phyloP scores from a whole-genome alignment of 2,329 filamentous ascomycete genomes.

The Gnomoniopsis smithogilvyi region DNA sequence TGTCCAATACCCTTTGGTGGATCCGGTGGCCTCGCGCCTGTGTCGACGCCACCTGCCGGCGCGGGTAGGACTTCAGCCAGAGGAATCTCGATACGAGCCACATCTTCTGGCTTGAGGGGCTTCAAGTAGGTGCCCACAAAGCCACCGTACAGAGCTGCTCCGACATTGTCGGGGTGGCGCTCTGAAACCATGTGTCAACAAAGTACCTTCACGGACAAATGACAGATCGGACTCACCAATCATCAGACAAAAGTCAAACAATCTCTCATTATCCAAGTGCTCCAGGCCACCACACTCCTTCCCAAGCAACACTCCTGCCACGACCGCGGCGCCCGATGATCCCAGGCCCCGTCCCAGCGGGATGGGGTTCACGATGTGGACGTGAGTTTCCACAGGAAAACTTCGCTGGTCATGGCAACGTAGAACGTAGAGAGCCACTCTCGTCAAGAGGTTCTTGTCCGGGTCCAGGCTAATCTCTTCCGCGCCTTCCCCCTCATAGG shows the following conservation, averaged over 20 bases:
- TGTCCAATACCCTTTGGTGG: constrained; percentile 93
- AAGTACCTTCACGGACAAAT: neutral
- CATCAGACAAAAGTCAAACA: constrained; percentile 97
- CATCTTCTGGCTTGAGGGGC: constrained; percentile 84
- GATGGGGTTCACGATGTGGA: constrained; percentile 95
- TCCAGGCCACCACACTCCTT: constrained; percentile 82
- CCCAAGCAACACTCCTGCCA: constrained; percentile 88
- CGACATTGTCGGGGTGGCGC: constrained; percentile 90
- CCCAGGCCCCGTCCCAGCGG: constrained; percentile 88
- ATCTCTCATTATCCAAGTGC: constrained; percentile 69
- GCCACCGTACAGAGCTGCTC: constrained; percentile 89
- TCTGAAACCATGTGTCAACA: constrained; percentile 41
- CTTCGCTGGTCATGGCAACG: constrained; percentile 83
- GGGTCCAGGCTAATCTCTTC: constrained; percentile 80
- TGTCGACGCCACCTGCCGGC: constrained; percentile 87
- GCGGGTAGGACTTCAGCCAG: constrained; percentile 89
- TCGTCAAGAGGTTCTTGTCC: constrained; percentile 87
- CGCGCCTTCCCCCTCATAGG: constrained; percentile 81
- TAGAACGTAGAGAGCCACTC: constrained; percentile 90
- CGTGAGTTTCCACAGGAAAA: constrained; percentile 82
- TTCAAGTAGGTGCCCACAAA: constrained; percentile 97
- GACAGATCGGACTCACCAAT: constrained; percentile 58
- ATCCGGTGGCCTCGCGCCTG: constrained; percentile 78
- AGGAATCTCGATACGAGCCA: constrained; percentile 88
- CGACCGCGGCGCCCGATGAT: constrained; percentile 93